Base-by-base conservation (phyloP, 352 stramenopile genomes). In the Pythium sp. region DNA sequence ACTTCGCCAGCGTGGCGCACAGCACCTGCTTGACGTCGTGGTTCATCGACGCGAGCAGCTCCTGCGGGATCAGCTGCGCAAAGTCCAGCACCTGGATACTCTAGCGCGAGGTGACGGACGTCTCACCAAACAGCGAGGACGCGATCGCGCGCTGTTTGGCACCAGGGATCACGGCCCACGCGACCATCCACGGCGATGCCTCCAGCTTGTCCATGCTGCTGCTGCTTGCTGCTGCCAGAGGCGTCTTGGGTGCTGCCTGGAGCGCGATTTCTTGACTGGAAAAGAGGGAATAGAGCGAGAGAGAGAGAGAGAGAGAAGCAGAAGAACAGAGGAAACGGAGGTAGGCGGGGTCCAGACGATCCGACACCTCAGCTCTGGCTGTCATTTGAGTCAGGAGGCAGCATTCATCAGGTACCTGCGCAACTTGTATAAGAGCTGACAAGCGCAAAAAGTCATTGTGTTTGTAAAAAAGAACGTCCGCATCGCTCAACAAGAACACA, bases 1-100 rank as follows among this genome's bases (percentile, higher is more conserved):
- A 71, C 11, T 57, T 46, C 2, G 67, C 64, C 60, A 92, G 55
- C 61, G 78, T 60, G 32, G 57, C 63, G 15, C 82, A 82, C 36
- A 92, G 63, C 46, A 55, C 67, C 56, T 80, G 72, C 61, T 86
- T 86, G 11, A 87, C 72, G 15, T 86, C 76, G 63, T 81, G 74
- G 58, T 82, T 87, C 47, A 73, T 79, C 6, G 56, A 58, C 24
- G 68, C 67, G 15, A 54, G 41, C 26, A 65, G 36, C 41, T 78
- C 56, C 20, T 9, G 8, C 24, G 61, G 38, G 12, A 84, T 51
- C 14, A 84, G 72, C 64, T 63, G 20, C 36, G 68, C 62, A 38
- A 77, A 59, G 58, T 75, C 72, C 28, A 79, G 8, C 14, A 77
- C 72, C 14, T 72, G 75, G 2, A 73, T 47, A 24, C 28, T 62